Evolutionary conservation across 371 early-diverging fungal genomes (phyloP).

Genomic region (Apophysomyces trapeziformis): DNA sequence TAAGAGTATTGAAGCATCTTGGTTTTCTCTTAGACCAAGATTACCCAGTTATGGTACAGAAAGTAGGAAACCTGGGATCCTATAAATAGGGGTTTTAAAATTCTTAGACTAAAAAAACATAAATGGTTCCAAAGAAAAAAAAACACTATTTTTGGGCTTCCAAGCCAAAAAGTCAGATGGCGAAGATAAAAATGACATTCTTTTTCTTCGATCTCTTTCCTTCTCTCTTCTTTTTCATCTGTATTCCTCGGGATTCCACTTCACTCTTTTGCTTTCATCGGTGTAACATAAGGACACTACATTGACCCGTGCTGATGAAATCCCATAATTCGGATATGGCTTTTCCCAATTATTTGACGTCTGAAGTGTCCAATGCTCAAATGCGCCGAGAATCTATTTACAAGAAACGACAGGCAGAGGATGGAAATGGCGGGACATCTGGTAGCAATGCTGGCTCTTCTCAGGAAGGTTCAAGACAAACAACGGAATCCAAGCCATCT

Average conservation of each 20-base stretch:
- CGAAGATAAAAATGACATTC: conserved; percentile 1
- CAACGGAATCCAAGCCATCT: conserved; percentile 14
- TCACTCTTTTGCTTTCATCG: not conserved
- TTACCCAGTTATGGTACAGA: conserved; percentile 63
- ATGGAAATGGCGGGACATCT: not conserved
- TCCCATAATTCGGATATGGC: not conserved
- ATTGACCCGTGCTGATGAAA: not conserved
- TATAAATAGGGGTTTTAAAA: conserved; percentile 14
- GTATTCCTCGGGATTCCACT: not conserved
- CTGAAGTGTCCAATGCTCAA: not conserved
- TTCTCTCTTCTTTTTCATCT: conserved; percentile 14
- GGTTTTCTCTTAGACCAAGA: conserved; percentile 42
- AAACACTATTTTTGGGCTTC: conserved; percentile 9
- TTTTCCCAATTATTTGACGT: not conserved
- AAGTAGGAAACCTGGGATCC: conserved; percentile 34
- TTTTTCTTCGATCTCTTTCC: conserved; percentile 5
- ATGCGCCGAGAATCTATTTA: not conserved
- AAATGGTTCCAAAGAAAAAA: conserved; percentile 4
- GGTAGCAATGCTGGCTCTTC: not conserved
- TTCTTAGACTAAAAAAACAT: not conserved
- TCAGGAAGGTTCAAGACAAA: not conserved
- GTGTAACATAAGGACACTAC: not conserved
- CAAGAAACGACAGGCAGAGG: not conserved
- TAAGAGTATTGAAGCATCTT: not conserved
- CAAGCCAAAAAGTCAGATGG: conserved; percentile 5